phyloP scores from a whole-genome alignment of 176 grass and related monocot species.

The Areca catechu region DNA sequence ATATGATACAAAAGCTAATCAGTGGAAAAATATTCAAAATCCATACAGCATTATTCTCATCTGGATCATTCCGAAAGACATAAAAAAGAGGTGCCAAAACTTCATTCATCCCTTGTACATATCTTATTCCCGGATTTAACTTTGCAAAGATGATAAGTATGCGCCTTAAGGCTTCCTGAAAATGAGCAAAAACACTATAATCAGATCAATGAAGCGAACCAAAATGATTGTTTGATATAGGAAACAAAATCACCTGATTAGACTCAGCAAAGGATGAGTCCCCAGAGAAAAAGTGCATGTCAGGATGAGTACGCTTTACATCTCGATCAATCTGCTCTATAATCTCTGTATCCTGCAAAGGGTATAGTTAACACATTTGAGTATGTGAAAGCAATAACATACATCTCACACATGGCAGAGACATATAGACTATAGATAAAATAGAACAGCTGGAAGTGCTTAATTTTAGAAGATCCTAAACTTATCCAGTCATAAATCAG shows the following conservation, averaged over 20 bases:
- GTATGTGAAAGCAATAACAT: too few species aligned
- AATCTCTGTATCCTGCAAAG: conserved; percentile 50
- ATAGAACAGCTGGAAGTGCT: neutral
- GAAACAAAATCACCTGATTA: conserved; percentile 59
- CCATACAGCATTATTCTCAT: conserved; percentile 85
- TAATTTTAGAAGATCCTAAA: neutral
- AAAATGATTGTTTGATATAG: conserved; percentile 21
- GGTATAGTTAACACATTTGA: too few species aligned
- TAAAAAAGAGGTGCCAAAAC: conserved; percentile 73
- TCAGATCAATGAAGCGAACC: conserved; percentile 19
- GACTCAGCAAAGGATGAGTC: conserved; percentile 71
- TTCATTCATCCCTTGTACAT: conserved; percentile 98
- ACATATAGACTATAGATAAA: neutral
- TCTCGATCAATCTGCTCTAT: conserved; percentile 91
- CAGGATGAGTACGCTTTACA: conserved; percentile 84
- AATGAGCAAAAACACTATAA: conserved; percentile 8
- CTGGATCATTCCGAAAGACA: conserved; percentile 73
- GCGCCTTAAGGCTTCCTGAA: conserved; percentile 60
- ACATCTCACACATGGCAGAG: too few species aligned
- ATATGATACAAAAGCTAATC: neutral
- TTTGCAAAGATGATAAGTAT: conserved; percentile 74
- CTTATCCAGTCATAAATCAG: too few species aligned
- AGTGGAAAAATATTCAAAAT: conserved; percentile 32
- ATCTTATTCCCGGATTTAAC: conserved; percentile 81
- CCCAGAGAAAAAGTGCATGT: conserved; percentile 84